Base-by-base conservation (phyloP, 73 alveolate genomes). In the Paramecium bursaria region DNA sequence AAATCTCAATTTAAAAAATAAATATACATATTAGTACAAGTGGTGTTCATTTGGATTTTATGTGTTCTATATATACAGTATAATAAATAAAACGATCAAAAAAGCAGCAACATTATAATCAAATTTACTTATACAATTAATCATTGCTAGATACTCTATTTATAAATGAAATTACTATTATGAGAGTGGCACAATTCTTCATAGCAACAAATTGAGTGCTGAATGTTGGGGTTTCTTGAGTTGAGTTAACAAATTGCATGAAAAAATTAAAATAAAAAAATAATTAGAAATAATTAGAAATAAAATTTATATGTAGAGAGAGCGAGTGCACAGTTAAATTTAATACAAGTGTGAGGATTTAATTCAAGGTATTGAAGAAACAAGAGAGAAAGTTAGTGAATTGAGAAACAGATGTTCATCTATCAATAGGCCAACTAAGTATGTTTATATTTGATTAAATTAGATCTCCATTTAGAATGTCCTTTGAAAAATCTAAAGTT, bases 61-160 rank as follows among this genome's bases (percentile, higher is more conserved):
- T 57, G 76, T 30, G 26, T 57, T 57, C 10, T 50, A 30, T 10
- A 57, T 25, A 30, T 27, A 57, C 2, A 57, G 76, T 27, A 57
- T 7, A n/a, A 57, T 57, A 50, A 57, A 57, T 9, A 57, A 50
- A 15, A 57, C 50, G 33, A 50, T 57, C 33, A 57, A 3, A 14
- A 57, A 57, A 23, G 33, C 50, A 27, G 76, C 51, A 30, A 48
- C 27, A 57, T 57, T 57, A 50, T 10, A 57, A 57, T 57, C 76
- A 57, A 57, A 57, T 57, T 57, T 57, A 50, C 76, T 57, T 57
- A 57, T 30, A 50, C 76, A 57, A 57, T 57, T 57, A 29, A 57
- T 57, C 11, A 57, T 57, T 25, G 51, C 33, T 30, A 57, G 33
- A 50, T 57, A 57, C 76, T 57, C 33, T 48, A 27, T 30, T 57